Percentiles rank a stretch among this genome's conserved stretches.
These are phyloP conservation scores for Hypomontagnella monticulosa DNA, from an alignment of 495 filamentous ascomycete genomes.

Conservation along the genomic window DNA sequence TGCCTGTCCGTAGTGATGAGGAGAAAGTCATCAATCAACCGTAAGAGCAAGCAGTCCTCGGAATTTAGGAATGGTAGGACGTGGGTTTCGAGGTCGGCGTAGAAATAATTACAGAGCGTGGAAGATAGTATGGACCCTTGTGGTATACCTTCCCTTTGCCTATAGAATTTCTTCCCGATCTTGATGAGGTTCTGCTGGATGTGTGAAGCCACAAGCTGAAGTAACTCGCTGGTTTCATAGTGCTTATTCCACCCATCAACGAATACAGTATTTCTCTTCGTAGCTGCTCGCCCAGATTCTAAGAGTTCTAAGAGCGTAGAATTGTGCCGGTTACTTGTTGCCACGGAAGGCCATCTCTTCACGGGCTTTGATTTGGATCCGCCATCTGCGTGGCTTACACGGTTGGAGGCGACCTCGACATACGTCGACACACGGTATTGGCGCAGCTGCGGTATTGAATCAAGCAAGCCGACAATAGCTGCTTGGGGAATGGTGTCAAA, in stretches of 20 bases:
- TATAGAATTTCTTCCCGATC: slow-evolving; percentile 88
- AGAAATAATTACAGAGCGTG: slow-evolving; percentile 92
- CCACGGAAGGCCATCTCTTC: slow-evolving; percentile 72
- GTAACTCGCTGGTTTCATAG: slow-evolving; percentile 65
- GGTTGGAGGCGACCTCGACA: slow-evolving; percentile 69
- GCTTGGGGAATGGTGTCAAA: slow-evolving; percentile 95
- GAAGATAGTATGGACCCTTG: slow-evolving; percentile 91
- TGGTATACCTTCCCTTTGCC: slow-evolving; percentile 88
- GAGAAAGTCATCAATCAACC: slow-evolving; percentile 92
- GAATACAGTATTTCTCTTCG: slow-evolving; percentile 76
- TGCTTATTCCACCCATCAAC: slow-evolving; percentile 68
- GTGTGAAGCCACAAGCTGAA: slow-evolving; percentile 78
- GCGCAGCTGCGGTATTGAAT: slow-evolving; percentile 68
- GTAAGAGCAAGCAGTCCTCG: slow-evolving; percentile 72
- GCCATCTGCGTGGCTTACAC: slow-evolving; percentile 31
- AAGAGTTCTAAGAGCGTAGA: slow-evolving; percentile 65
- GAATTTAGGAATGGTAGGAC: slow-evolving; percentile 71
- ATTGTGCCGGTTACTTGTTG: slow-evolving; percentile 60
- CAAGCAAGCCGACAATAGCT: slow-evolving; percentile 72
- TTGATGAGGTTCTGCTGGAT: slow-evolving; percentile 84
- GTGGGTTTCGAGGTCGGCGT: slow-evolving; percentile 80
- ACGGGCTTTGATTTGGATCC: slow-evolving; percentile 56
- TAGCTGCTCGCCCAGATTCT: slow-evolving; percentile 53
- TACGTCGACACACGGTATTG: slow-evolving; percentile 80
- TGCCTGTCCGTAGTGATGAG: slow-evolving; percentile 76